These are phyloP conservation scores for Didymosphaeria variabile DNA, from an alignment of 2,329 filamentous ascomycete genomes.

Conservation along the genomic window DNA sequence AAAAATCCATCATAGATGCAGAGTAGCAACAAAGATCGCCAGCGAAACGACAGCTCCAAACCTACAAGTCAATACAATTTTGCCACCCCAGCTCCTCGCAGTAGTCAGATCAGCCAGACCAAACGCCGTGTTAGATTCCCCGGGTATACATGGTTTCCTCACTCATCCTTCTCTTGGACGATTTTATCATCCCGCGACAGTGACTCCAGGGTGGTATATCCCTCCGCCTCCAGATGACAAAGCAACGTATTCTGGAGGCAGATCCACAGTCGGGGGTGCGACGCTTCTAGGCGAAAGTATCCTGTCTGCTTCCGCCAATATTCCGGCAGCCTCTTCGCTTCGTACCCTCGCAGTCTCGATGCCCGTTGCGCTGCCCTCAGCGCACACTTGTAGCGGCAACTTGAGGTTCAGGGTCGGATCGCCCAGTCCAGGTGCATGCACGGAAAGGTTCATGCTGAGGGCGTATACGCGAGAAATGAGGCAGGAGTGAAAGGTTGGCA, in stretches of 20 bases:
- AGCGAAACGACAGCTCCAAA: background rate
- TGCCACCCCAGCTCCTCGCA: background rate
- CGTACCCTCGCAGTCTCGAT: conserved; percentile 44
- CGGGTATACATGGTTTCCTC: background rate
- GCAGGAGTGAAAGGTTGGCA: conserved; percentile 76
- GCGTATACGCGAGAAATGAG: conserved; percentile 70
- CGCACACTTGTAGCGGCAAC: conserved; percentile 57
- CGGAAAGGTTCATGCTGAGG: conserved; percentile 66
- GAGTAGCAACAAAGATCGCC: background rate
- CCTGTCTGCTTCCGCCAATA: conserved; percentile 39
- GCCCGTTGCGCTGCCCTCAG: conserved; percentile 46
- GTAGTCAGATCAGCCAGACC: background rate
- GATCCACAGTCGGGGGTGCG: conserved; percentile 36
- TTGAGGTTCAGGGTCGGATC: conserved; percentile 50
- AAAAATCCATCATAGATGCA: background rate
- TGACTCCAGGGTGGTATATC: background rate
- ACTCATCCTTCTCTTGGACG: background rate
- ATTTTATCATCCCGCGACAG: background rate
- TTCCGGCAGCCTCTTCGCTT: conserved; percentile 33
- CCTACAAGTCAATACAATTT: background rate
- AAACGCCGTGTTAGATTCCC: background rate
- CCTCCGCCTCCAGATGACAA: conserved; percentile 15
- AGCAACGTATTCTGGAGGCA: conserved; percentile 41
- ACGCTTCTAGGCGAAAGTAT: conserved; percentile 49
- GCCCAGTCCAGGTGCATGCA: conserved; percentile 54